Conservation (phyloP, 1,284 basidiomycete genomes). For the Bjerkandera adusta region DNA sequence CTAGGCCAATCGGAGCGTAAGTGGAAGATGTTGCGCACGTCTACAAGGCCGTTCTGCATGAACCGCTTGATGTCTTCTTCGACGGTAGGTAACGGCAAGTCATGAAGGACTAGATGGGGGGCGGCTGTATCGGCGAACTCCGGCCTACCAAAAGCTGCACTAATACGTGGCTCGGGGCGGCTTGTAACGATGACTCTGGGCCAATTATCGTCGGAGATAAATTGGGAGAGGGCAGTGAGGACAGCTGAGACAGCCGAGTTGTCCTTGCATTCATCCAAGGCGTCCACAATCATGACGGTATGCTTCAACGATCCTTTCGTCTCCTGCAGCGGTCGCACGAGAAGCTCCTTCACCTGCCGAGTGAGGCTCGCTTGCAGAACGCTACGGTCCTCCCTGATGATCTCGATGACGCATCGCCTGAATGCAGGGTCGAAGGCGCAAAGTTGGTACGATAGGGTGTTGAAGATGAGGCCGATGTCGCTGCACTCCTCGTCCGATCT, state of each 20-base stretch:
- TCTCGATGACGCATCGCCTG: no score
- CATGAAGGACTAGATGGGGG: neutral
- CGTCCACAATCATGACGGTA: conserved; percentile 26
- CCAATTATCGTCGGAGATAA: neutral
- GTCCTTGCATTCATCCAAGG: conserved; percentile 29
- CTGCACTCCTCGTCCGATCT: conserved; percentile 20
- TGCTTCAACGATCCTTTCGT: no score
- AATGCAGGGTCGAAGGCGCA: no score
- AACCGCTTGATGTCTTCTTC: neutral
- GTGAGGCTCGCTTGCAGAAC: conserved; percentile 7
- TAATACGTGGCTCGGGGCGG: conserved; percentile 23
- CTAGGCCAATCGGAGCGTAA: neutral
- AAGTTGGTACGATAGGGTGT: conserved; percentile 27
- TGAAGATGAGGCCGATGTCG: conserved; percentile 21
- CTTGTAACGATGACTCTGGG: conserved; percentile 25
- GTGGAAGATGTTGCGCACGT: neutral
- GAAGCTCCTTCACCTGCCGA: conserved; percentile 21
- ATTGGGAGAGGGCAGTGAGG: conserved; percentile 12
- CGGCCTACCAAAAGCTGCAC: conserved; percentile 9
- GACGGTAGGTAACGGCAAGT: neutral
- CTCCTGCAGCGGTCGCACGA: conserved; percentile 23
- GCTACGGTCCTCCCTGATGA: conserved; percentile 15
- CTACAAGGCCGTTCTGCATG: neutral
- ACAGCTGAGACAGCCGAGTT: conserved; percentile 17
- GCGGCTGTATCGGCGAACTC: neutral